Conservation (phyloP, 768 basidiomycete species). For the Trametes cinnabarina region DNA sequence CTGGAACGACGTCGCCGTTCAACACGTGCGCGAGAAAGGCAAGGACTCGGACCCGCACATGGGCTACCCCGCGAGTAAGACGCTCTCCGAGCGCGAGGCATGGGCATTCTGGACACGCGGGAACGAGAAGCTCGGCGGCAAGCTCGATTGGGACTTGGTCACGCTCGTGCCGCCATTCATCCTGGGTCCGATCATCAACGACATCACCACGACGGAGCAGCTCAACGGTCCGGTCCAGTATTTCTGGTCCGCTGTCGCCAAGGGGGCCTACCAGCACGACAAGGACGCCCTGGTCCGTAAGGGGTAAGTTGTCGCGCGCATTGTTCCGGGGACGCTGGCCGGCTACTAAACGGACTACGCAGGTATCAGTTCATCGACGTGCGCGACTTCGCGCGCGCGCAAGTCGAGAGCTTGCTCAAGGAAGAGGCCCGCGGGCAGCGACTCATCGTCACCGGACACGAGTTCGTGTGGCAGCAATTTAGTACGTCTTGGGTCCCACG, state of each 20-base stretch:
- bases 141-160: slow-evolving; percentile 33
- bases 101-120: slow-evolving; percentile 17
- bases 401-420: slow-evolving; percentile 49
- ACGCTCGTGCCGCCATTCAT: slow-evolving; percentile 38
- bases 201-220: slow-evolving; percentile 29
- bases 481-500: too few relatives aligned
- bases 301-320: too few relatives aligned
- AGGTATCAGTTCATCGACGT: slow-evolving; percentile 41
- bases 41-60: slow-evolving; percentile 33
- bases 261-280: not conserved
- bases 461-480: slow-evolving; percentile 19
- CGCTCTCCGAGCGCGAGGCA: slow-evolving; percentile 49
- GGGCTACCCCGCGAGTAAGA: slow-evolving; percentile 63
- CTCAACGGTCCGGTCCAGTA: slow-evolving; percentile 32
- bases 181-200: slow-evolving; percentile 41
- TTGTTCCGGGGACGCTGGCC: too few relatives aligned
- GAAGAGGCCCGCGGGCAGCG: slow-evolving; percentile 55
- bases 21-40: slow-evolving; percentile 52
- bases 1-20: slow-evolving; percentile 56
- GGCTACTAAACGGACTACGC: not conserved
- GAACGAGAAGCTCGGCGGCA: slow-evolving; percentile 18
- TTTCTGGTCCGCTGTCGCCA: slow-evolving; percentile 36
- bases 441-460: slow-evolving; percentile 45
- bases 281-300: not conserved
- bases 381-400: slow-evolving; percentile 53